Percentiles rank a stretch among this genome's conserved stretches.
phyloP scores from a whole-genome alignment of 768 basidiomycete genomes.

The Clathrus columnatus region DNA sequence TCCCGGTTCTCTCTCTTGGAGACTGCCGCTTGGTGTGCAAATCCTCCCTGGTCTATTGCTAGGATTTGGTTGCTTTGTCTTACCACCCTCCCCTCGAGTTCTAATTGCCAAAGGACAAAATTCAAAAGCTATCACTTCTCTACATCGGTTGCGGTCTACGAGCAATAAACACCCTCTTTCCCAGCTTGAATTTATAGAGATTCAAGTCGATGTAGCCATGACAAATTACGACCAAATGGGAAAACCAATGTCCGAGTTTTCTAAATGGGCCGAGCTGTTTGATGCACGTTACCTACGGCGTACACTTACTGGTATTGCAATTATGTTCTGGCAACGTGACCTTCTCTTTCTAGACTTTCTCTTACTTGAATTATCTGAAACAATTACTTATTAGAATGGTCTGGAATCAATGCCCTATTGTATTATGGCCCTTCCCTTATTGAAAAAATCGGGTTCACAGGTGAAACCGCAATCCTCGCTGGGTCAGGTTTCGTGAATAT shows the following conservation, averaged over 20 bases:
- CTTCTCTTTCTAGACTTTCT: slow-evolving; percentile 9
- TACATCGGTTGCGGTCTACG: slow-evolving; percentile 48
- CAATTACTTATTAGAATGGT: slow-evolving; percentile 54
- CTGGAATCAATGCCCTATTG: slow-evolving; percentile 74
- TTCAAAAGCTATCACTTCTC: slow-evolving; percentile 48
- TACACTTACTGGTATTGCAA: slow-evolving; percentile 59
- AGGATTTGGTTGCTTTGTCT: slow-evolving; percentile 45
- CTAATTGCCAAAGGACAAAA: slow-evolving; percentile 46
- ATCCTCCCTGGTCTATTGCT: slow-evolving; percentile 61
- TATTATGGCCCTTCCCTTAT: slow-evolving; percentile 77
- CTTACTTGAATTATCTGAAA: not conserved
- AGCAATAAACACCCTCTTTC: slow-evolving; percentile 39
- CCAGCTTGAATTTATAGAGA: slow-evolving; percentile 68
- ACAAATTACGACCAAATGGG: slow-evolving; percentile 27
- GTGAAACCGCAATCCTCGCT: slow-evolving; percentile 51
- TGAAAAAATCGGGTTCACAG: slow-evolving; percentile 50
- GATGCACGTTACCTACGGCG: slow-evolving; percentile 43
- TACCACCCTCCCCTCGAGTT: slow-evolving; percentile 49
- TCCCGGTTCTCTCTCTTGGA: slow-evolving; percentile 60
- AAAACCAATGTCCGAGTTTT: slow-evolving; percentile 25
- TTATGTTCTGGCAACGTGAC: slow-evolving; percentile 82
- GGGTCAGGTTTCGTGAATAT: slow-evolving; percentile 74
- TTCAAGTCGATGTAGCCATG: slow-evolving; percentile 57
- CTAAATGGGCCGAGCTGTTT: slow-evolving; percentile 53
- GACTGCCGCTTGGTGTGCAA: slow-evolving; percentile 68